A percentile compares a stretch with the other conserved stretches of the same genome.
Conservation (phyloP, 2,329 filamentous ascomycete genomes). For the Colletotrichum cereale region DNA sequence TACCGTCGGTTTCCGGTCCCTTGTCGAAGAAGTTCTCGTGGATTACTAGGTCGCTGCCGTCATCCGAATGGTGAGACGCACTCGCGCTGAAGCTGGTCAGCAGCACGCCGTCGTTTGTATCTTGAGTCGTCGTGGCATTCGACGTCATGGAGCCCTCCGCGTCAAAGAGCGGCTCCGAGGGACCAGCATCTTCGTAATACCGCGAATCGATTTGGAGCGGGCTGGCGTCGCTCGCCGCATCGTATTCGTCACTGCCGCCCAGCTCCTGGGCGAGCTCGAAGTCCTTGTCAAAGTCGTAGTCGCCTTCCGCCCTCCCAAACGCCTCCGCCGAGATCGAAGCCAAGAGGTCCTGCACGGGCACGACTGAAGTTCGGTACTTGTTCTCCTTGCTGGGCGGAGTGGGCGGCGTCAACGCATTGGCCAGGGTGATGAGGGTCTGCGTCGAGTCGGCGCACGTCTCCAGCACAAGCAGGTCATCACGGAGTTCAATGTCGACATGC, state of each 20-base stretch:
- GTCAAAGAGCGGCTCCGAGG: slow-evolving; percentile 63
- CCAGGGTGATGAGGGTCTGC: slow-evolving; percentile 85
- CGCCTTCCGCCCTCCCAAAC: slow-evolving; percentile 73
- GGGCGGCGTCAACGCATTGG: slow-evolving; percentile 86
- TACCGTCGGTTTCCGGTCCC: slow-evolving; percentile 70
- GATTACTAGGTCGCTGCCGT: slow-evolving; percentile 75
- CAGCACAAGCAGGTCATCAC: slow-evolving; percentile 87
- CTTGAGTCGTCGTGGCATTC: slow-evolving; percentile 55
- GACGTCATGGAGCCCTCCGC: slow-evolving; percentile 54
- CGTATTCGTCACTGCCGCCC: slow-evolving; percentile 54
- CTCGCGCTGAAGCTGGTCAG: slow-evolving; percentile 54
- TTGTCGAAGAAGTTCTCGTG: slow-evolving; percentile 83
- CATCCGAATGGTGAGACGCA: slow-evolving; percentile 59
- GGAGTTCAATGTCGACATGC: slow-evolving; percentile 82
- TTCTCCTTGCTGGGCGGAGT: slow-evolving; percentile 83
- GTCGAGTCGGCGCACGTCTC: slow-evolving; percentile 98
- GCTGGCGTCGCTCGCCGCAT: slow-evolving; percentile 48
- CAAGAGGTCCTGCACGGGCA: slow-evolving; percentile 89
- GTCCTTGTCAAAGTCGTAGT: slow-evolving; percentile 73
- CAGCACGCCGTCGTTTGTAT: slow-evolving; percentile 60
- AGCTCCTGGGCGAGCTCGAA: slow-evolving; percentile 68
- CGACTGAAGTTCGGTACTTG: slow-evolving; percentile 88
- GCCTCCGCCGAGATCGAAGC: slow-evolving; percentile 91
- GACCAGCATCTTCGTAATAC: slow-evolving; percentile 60
- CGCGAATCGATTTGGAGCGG: slow-evolving; percentile 58